These are phyloP conservation scores for Paecilomyces fulvus DNA, from an alignment of 2,329 filamentous ascomycete genomes.

Conservation along the genomic window DNA sequence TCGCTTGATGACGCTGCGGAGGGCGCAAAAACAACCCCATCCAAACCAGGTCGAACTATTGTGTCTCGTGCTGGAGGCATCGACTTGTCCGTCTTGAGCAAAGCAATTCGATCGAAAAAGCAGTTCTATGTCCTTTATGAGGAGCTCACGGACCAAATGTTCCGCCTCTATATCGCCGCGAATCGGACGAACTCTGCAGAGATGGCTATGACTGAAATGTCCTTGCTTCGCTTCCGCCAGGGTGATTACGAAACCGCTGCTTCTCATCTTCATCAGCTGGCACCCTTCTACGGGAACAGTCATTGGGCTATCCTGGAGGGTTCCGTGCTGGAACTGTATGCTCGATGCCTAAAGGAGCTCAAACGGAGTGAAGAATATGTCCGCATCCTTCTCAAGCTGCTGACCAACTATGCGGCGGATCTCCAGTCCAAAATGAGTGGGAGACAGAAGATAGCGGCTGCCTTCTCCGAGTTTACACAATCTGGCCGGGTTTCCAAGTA, in stretches of 20 bases:
- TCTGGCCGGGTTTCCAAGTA: slow-evolving; percentile 24
- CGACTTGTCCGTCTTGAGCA: slow-evolving; percentile 49
- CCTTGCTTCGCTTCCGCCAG: slow-evolving; percentile 69
- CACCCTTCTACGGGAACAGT: slow-evolving; percentile 67
- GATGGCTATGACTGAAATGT: slow-evolving; percentile 72
- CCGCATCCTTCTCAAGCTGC: slow-evolving; percentile 62
- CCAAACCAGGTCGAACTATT: slow-evolving; percentile 5
- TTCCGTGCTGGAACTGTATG: slow-evolving; percentile 78
- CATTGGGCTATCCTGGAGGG: slow-evolving; percentile 75
- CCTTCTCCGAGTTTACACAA: slow-evolving; percentile 21
- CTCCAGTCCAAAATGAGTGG: slow-evolving; percentile 22
- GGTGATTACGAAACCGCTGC: slow-evolving; percentile 67
- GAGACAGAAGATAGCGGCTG: slow-evolving; percentile 22
- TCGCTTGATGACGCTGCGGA: slow-evolving; percentile 20
- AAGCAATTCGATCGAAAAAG: slow-evolving; percentile 52
- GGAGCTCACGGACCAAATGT: slow-evolving; percentile 72
- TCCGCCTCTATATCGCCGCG: slow-evolving; percentile 74
- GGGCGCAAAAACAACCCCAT: slow-evolving; percentile 8
- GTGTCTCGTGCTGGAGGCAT: slow-evolving; percentile 38
- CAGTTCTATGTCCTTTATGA: slow-evolving; percentile 63
- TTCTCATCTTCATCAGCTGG: slow-evolving; percentile 67
- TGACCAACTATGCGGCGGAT: slow-evolving; percentile 28
- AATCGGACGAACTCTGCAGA: slow-evolving; percentile 70
- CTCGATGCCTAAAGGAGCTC: slow-evolving; percentile 69
- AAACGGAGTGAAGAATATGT: slow-evolving; percentile 72